Conservation (phyloP, 83 land plant genomes). For the Isoetes engelmannii region DNA sequence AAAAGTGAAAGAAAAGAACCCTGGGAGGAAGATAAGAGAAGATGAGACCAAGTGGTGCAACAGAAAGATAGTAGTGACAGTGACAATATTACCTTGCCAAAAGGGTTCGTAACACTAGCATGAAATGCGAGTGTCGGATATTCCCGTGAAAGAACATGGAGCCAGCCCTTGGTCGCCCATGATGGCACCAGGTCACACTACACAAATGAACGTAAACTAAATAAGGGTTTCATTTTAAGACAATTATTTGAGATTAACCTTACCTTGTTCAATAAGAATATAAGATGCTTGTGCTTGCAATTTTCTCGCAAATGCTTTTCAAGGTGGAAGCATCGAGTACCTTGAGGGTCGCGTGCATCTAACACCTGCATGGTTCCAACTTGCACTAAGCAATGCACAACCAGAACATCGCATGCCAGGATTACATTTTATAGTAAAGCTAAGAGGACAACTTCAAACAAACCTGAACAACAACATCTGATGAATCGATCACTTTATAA, state of each 20-base stretch:
- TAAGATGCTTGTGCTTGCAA: slow-evolving; percentile 88
- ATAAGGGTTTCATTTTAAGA: too few relatives aligned
- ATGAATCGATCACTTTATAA: slow-evolving; percentile 96
- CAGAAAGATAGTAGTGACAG: too few relatives aligned
- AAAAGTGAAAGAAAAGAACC: slow-evolving; percentile 93
- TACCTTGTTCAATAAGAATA: slow-evolving; percentile 89
- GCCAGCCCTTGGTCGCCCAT: slow-evolving; percentile 98
- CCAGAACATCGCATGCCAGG: too few relatives aligned
- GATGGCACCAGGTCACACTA: slow-evolving; percentile 97
- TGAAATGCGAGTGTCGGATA: slow-evolving; percentile 98
- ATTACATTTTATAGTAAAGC: too few relatives aligned
- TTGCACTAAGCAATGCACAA: too few relatives aligned
- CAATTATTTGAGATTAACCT: not conserved
- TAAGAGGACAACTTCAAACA: too few relatives aligned
- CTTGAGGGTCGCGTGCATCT: slow-evolving; percentile 96
- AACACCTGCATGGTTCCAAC: slow-evolving; percentile 86
- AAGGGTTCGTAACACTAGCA: slow-evolving; percentile 91
- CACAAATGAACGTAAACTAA: not conserved
- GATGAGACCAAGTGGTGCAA: too few relatives aligned
- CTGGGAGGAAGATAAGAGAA: slow-evolving; percentile 22
- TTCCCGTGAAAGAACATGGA: slow-evolving; percentile 74
- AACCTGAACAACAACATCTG: slow-evolving; percentile 99
- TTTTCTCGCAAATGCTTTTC: slow-evolving; percentile 87
- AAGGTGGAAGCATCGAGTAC: slow-evolving; percentile 83
- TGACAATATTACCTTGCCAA: slow-evolving; percentile 67